These are phyloP conservation scores for Aspergillus felis DNA, from an alignment of 2,329 filamentous ascomycete genomes.

Conservation along the genomic window DNA sequence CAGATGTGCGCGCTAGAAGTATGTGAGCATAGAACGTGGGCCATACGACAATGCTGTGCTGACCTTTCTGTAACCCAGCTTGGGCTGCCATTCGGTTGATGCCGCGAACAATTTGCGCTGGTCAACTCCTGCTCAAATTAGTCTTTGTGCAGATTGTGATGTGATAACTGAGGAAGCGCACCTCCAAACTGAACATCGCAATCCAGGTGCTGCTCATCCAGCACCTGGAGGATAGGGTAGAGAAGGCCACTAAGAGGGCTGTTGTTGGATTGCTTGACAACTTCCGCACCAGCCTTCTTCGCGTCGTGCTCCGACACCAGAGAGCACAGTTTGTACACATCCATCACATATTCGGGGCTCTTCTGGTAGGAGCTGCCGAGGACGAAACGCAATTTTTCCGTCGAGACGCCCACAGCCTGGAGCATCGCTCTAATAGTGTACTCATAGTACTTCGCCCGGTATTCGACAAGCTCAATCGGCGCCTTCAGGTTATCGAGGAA, in stretches of 20 bases:
- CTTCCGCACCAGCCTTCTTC: slow-evolving; percentile 85
- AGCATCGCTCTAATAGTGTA: slow-evolving; percentile 70
- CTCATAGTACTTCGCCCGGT: slow-evolving; percentile 80
- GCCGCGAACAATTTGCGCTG: slow-evolving; percentile 40
- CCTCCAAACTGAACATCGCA: slow-evolving; percentile 88
- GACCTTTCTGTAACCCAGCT: slow-evolving; percentile 73
- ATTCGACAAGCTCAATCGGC: slow-evolving; percentile 79
- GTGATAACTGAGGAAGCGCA: slow-evolving; percentile 28
- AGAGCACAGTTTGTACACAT: slow-evolving; percentile 72
- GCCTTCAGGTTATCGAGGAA: slow-evolving; percentile 60
- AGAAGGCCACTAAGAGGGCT: slow-evolving; percentile 69
- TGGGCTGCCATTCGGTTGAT: slow-evolving; percentile 79
- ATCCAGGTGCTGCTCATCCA: slow-evolving; percentile 85
- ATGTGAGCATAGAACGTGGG: neutral
- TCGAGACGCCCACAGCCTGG: slow-evolving; percentile 71
- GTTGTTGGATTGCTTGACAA: slow-evolving; percentile 87
- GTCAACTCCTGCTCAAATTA: slow-evolving; percentile 48
- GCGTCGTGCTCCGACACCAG: slow-evolving; percentile 64
- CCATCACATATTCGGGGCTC: slow-evolving; percentile 71
- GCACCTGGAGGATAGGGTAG: slow-evolving; percentile 82
- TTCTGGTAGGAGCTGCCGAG: slow-evolving; percentile 77
- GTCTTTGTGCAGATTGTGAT: neutral
- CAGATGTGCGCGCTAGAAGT: slow-evolving; percentile 58
- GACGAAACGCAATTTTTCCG: slow-evolving; percentile 76
- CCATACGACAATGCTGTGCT: neutral